Base-by-base conservation (phyloP, 2,329 filamentous ascomycete genomes). In the Claviceps humidiphila region DNA sequence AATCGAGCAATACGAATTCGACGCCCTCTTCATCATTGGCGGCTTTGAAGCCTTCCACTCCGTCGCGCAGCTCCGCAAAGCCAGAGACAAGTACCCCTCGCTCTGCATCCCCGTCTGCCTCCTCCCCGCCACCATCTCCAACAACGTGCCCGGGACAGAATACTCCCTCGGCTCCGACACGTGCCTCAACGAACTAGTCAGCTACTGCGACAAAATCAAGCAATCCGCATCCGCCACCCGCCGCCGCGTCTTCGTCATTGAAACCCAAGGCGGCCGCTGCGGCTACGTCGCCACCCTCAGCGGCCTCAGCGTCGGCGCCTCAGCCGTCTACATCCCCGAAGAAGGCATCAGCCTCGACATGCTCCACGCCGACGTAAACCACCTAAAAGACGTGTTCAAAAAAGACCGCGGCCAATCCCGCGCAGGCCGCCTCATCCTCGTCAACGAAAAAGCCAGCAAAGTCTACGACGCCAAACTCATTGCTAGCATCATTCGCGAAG, bases 1-100 rank as follows among this genome's bases (percentile, higher is more conserved):
- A 58, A 89, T 98, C 65, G 81, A 87, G 65, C 75, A 86, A 60
- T 93, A 94, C 74, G 81, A 86, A 57, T 90, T 98, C 58, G 89
- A 98, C 62, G 90, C 85, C 0, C 75, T 98, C 3, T 95, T 97
- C 68, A 78, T 95, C 49, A 80, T 97, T 49, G 93, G 93, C 61
- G 93, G 93, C 1, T 98, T 98, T 61, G 93, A 98, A 71, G 93
- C 90, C 1, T 98, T 94, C 74, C 94, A 93, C 53, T 85, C 93
- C 2, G 78, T 96, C 38, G 88, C 87, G 45, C 86, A 97, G 68
- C 77, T 98, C 55, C 84, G 90, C 59, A 81, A 87, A 71, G 89
- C 85, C 14, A 78, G 89, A 52, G 77, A 81, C 39, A 71, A 87
- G 55, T 95, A 87, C 69, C 82, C 87, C 11, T 84, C 86, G 1